Evolutionary conservation across 345 rosid genomes (phyloP).

Genomic region (Euphorbia lathyris): DNA sequence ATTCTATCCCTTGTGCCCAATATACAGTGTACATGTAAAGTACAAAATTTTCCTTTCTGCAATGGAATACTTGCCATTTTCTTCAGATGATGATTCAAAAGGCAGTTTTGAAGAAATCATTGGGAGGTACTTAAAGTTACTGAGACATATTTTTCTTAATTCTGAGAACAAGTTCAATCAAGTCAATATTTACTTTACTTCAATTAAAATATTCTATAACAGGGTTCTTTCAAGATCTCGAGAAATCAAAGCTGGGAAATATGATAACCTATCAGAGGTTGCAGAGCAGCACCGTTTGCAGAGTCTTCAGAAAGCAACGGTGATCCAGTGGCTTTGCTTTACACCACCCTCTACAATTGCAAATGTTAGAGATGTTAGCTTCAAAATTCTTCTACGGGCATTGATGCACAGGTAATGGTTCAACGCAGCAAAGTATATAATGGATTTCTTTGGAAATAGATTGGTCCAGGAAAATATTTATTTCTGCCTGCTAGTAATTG

Average conservation of each 20-base stretch:
- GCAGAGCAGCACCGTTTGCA: slow-evolving; percentile 90
- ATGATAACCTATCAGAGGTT: slow-evolving; percentile 73
- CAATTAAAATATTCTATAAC: slow-evolving; percentile 24
- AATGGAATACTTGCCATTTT: slow-evolving; percentile 82
- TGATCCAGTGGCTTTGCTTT: slow-evolving; percentile 96
- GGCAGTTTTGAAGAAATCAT: slow-evolving; percentile 96
- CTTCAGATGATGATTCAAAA: slow-evolving; percentile 60
- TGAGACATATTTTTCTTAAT: slow-evolving; percentile 7
- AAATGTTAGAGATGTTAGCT: slow-evolving; percentile 58
- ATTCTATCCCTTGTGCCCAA: slow-evolving; percentile 11
- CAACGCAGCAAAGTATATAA: neutral
- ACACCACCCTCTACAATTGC: slow-evolving; percentile 85
- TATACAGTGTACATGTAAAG: slow-evolving; percentile 75
- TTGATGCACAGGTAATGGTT: slow-evolving; percentile 72
- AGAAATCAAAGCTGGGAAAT: slow-evolving; percentile 69
- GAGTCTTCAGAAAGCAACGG: slow-evolving; percentile 93
- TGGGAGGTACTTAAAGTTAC: slow-evolving; percentile 57
- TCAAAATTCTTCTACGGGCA: slow-evolving; percentile 73
- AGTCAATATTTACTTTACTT: neutral
- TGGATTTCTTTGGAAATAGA: neutral
- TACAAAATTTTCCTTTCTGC: slow-evolving; percentile 89
- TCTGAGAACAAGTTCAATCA: slow-evolving; percentile 10
- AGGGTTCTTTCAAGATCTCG: slow-evolving; percentile 93
- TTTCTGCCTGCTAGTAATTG: neutral
- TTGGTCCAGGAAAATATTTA: neutral